Base-by-base conservation (phyloP, 768 basidiomycete species). In the Agrocybe pediades region DNA sequence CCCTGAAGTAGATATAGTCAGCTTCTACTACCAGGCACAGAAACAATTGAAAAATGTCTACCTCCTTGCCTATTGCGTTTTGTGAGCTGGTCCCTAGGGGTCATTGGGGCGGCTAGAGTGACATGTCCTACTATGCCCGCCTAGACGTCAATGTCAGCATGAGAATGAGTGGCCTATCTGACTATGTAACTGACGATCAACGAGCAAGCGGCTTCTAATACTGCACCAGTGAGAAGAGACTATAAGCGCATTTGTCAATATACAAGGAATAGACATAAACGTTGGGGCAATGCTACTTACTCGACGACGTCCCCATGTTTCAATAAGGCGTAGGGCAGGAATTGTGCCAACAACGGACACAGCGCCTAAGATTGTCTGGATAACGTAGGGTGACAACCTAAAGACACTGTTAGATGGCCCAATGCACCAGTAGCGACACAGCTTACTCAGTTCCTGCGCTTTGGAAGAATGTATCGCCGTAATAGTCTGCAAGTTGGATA, bases 401-500 rank as follows among this genome's bases (percentile, higher is more conserved):
- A 4, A n/a, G 15, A 17, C 25, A 17, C 15, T 23, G 53, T 51
- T 20, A 51, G 41, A 40, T 44, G 1, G 42, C n/a, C 25, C 20
- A 7, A 17, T 42, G 21, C 17, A 1, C 6, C 24, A 9, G 9
- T 17, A 47, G 16, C 23, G 11, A 24, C 15, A 2, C n/a, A 4
- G 57, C 80, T 56, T 62, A 84, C 83, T 75, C 60, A 13, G 86
- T 87, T 41, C 87, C 85, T 16, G 87, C 85, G 55, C 79, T 85
- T 68, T 87, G 71, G 75, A 92, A 93, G 77, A 91, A 91, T 0
- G 85, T 87, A 53, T 90, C 86, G 16, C 88, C 87, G 62, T 88
- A 90, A 66, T 89, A 89, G 64, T 89, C 87, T 88, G 40, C 13
- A 29, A 17, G 17, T 2, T 11, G 43, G 20, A 42, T 20, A 41